Percentiles rank a stretch among this genome's conserved stretches.
Evolutionary conservation across 495 filamentous ascomycete genomes (phyloP).

Genomic region (Trichoderma parareesei): DNA sequence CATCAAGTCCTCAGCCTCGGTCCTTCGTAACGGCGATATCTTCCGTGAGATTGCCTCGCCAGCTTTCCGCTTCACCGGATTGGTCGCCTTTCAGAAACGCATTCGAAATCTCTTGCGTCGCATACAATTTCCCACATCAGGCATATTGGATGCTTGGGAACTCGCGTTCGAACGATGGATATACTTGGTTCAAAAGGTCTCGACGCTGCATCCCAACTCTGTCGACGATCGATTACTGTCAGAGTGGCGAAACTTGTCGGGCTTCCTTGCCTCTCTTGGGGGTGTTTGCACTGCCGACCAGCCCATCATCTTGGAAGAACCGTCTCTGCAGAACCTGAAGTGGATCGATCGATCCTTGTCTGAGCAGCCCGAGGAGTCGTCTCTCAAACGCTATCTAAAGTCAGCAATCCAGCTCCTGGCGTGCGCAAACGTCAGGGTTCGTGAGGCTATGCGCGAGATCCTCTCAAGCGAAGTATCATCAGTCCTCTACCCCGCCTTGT

Average conservation of each 20-base stretch:
- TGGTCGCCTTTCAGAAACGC: constrained; percentile 59
- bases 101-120: constrained; percentile 47
- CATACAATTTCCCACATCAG: constrained; percentile 50
- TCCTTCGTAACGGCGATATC: constrained; percentile 51
- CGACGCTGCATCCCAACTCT: constrained; percentile 36
- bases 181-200: constrained; percentile 50
- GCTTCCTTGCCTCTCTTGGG: constrained; percentile 58
- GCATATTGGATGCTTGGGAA: constrained; percentile 58
- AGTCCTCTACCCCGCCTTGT: constrained; percentile 49
- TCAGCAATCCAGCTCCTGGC: constrained; percentile 54
- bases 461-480: constrained; percentile 52
- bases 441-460: constrained; percentile 55
- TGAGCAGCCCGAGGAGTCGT: constrained; percentile 47
- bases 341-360: constrained; percentile 56
- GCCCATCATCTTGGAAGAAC: constrained; percentile 43
- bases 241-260: constrained; percentile 60
- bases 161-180: constrained; percentile 53
- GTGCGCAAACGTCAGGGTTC: constrained; percentile 51
- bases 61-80: constrained; percentile 53
- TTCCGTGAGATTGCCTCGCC: constrained; percentile 54
- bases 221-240: constrained; percentile 46
- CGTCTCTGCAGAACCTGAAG: constrained; percentile 44
- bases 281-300: constrained; percentile 57
- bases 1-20: constrained; percentile 39
- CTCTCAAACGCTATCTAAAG: constrained; percentile 51